A percentile compares a stretch with the other conserved stretches of the same genome.
Conservation (phyloP, 495 filamentous ascomycete genomes). For the Hypoxylon lenormandii region DNA sequence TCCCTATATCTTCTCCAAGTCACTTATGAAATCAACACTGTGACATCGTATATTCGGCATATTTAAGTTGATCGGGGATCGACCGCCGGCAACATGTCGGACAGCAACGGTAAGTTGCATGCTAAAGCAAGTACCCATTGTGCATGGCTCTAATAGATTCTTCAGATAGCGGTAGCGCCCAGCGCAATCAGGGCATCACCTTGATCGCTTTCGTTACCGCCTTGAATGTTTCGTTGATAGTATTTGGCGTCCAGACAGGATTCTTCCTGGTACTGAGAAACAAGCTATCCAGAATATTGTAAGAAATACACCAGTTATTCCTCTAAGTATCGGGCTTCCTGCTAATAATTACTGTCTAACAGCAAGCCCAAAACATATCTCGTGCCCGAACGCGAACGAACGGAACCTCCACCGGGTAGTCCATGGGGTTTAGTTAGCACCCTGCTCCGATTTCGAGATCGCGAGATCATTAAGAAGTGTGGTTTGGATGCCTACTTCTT, state of each 20-base stretch:
- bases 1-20: constrained; percentile 4
- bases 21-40: constrained; percentile 9
- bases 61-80: constrained; percentile 19
- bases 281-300: constrained; percentile 88
- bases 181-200: constrained; percentile 64
- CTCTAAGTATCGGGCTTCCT: constrained; percentile 10
- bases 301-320: background rate
- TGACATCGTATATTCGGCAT: constrained; percentile 5
- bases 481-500: constrained; percentile 99
- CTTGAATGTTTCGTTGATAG: constrained; percentile 72
- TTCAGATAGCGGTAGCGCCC: constrained; percentile 52
- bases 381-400: constrained; percentile 87
- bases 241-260: constrained; percentile 82
- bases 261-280: constrained; percentile 82
- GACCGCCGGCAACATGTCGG: background rate
- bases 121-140: background rate
- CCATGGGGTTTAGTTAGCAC: constrained; percentile 75
- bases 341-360: constrained; percentile 35
- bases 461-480: constrained; percentile 94
- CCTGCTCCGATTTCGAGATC: constrained; percentile 80
- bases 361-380: constrained; percentile 91
- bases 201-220: constrained; percentile 79
- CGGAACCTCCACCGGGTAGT: constrained; percentile 74
- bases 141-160: constrained; percentile 19
- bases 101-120: too few relatives aligned